Percentiles rank a stretch among this genome's conserved stretches.
phyloP scores from a whole-genome alignment of 495 filamentous ascomycete genomes.

The Xylaria palmicola region DNA sequence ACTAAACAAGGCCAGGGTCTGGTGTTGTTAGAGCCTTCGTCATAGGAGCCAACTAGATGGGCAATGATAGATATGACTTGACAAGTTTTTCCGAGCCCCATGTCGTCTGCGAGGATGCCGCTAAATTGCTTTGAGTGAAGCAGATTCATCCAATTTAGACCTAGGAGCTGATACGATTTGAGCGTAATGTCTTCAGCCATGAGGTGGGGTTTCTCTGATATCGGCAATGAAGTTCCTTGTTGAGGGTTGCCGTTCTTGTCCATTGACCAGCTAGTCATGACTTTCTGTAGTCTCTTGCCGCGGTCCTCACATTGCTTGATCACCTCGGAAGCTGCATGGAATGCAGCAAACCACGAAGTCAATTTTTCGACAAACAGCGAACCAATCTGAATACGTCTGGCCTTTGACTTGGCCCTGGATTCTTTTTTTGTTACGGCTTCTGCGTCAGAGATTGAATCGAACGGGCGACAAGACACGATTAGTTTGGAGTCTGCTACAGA shows the following conservation, averaged over 20 bases:
- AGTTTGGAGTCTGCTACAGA: conserved; percentile 63
- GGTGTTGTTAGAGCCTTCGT: conserved; percentile 29
- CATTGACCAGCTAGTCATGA: conserved; percentile 24
- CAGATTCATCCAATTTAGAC: conserved; percentile 88
- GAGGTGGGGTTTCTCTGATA: conserved; percentile 66
- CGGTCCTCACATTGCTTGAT: conserved; percentile 32
- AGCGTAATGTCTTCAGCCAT: conserved; percentile 70
- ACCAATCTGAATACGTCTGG: conserved; percentile 35
- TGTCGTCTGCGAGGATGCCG: conserved; percentile 93
- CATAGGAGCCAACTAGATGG: conserved; percentile 63
- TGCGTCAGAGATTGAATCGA: conserved; percentile 59
- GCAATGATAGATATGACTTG: conserved; percentile 93
- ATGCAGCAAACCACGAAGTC: conserved; percentile 27
- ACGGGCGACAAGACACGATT: conserved; percentile 70
- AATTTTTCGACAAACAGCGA: conserved; percentile 38
- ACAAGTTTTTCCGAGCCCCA: conserved; percentile 97
- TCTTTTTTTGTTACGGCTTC: conserved; percentile 54
- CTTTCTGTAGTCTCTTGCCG: conserved; percentile 17
- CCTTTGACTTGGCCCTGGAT: conserved; percentile 36
- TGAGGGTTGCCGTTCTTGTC: conserved; percentile 25
- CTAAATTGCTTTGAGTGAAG: conserved; percentile 75
- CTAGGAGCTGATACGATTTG: conserved; percentile 92
- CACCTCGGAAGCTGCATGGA: conserved; percentile 24
- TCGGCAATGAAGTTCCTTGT: conserved; percentile 24
- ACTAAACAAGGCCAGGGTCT: conserved; percentile 78